Percentiles rank a stretch among this genome's conserved stretches.
These are phyloP conservation scores for Diutina rugosa DNA, from an alignment of 1,139 yeast genomes.

Conservation along the genomic window DNA sequence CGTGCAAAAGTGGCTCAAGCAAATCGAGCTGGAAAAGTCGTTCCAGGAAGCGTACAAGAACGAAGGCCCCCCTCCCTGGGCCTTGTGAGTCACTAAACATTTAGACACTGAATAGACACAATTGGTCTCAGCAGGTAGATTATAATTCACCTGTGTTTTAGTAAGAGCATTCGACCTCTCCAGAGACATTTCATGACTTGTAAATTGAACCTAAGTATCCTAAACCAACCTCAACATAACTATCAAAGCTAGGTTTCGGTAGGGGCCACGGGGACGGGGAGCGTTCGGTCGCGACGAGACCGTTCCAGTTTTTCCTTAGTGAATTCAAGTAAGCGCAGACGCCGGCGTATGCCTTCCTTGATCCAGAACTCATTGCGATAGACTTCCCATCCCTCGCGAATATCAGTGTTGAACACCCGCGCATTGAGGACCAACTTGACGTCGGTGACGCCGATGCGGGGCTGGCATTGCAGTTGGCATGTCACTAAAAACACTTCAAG, in stretches of 20 bases:
- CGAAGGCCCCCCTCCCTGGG: not conserved
- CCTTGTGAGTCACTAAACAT: no score
- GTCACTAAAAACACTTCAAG: conserved; percentile 30
- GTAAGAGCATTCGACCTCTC: no score
- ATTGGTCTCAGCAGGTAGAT: no score
- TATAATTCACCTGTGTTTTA: no score
- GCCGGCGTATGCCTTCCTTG: conserved; percentile 63
- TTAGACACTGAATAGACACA: no score
- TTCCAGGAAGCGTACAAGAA: not conserved
- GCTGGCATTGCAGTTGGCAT: conserved; percentile 34
- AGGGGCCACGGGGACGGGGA: not conserved
- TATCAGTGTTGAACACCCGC: conserved; percentile 67
- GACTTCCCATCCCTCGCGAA: conserved; percentile 90
- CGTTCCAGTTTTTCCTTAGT: not conserved
- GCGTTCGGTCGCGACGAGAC: not conserved
- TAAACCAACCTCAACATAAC: not conserved
- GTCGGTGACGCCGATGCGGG: conserved; percentile 31
- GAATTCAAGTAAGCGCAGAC: conserved; percentile 30
- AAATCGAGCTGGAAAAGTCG: not conserved
- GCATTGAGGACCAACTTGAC: conserved; percentile 72
- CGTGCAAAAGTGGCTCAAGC: not conserved
- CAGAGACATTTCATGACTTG: no score
- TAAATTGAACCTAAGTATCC: no score
- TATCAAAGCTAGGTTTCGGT: not conserved
- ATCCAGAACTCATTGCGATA: conserved; percentile 92